phyloP scores from a whole-genome alignment of 2,329 filamentous ascomycete genomes.

The Orbilia blumenaviensis region DNA sequence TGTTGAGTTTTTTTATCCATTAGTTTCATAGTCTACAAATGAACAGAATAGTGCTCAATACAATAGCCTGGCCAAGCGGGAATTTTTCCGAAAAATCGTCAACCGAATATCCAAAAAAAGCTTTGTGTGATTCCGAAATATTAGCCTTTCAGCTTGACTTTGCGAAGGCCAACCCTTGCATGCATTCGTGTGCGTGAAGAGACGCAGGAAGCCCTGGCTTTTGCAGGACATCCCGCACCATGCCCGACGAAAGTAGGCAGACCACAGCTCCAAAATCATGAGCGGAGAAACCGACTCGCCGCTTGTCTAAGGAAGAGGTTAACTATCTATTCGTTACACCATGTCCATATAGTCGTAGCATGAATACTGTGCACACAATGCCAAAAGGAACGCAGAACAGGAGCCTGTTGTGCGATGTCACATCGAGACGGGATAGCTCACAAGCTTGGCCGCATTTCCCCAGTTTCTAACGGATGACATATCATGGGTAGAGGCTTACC shows the following conservation, averaged over 20 bases:
- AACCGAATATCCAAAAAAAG: constrained; percentile 15
- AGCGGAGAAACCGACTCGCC: constrained; percentile 19
- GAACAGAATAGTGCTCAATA: not conserved
- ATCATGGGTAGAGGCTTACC: not conserved
- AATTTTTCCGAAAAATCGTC: constrained; percentile 42
- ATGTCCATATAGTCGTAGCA: constrained; percentile 34
- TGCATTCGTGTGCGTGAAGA: constrained; percentile 35
- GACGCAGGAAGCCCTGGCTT: constrained; percentile 17
- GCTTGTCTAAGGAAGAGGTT: constrained; percentile 8
- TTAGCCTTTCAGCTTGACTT: not conserved
- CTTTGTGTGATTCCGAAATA: not conserved
- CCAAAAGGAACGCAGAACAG: not conserved
- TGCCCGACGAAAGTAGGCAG: constrained; percentile 32
- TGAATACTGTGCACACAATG: not conserved
- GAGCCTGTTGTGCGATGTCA: constrained; percentile 23
- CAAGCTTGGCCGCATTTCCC: constrained; percentile 15
- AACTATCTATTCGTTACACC: constrained; percentile 33
- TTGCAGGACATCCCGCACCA: constrained; percentile 27
- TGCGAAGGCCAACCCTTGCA: constrained; percentile 22
- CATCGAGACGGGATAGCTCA: constrained; percentile 34
- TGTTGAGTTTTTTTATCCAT: not conserved
- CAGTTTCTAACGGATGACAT: not conserved
- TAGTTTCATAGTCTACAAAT: not conserved
- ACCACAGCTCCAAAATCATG: constrained; percentile 15
- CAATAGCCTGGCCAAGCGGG: constrained; percentile 33